Evolutionary conservation across 805 yeast genomes (phyloP), one percentile per base, ranked within the genome.

Genomic region (Debaryomyces maramus): DNA sequence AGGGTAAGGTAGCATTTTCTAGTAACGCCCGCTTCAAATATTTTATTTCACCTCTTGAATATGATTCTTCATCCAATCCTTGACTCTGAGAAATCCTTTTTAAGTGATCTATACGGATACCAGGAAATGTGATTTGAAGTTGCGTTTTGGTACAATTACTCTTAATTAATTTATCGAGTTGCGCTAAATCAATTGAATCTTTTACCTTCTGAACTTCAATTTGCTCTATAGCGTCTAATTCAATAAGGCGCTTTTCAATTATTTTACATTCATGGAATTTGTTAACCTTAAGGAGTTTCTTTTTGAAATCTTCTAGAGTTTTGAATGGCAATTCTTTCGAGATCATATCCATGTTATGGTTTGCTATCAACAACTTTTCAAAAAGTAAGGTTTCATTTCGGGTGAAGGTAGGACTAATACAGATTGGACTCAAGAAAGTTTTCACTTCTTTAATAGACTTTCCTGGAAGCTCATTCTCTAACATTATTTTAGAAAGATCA

Each of bases 11-110:
- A 11, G 21, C 32, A 4, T 50, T 46, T 13, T 45, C 40, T 26
- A 45, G 44, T 7, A 58, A 34, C n/a, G 41, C 31, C 14, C 40
- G 34, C 33, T 53, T 51, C 36, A 61, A 43, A 16, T 42, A 22
- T 18, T 47, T 43, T 17, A 48, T 55, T 38, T 64, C 70, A 3
- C 59, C 60, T 4, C 41, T 37, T 5, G 69, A 57, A 34, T 60
- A 50, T 22, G 29, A 52, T 4, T 13, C 10, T 24, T 24, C 28
- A 24, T 24, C 49, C 7, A 48, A 11, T 7, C 21, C 21, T n/a
- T 32, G 17, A 6, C 15, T n/a, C 17, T 21, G 13, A 2, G 29
- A 17, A 6, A 33, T 22, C 18, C 27, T 23, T 11, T 28, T 32
- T 15, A 45, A 32, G 26, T 36, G 32, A 5, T 22, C 34, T 14